A percentile compares a stretch with the other conserved stretches of the same genome.
phyloP scores from a whole-genome alignment of 441 rosid genomes.

The Populus hybrid region DNA sequence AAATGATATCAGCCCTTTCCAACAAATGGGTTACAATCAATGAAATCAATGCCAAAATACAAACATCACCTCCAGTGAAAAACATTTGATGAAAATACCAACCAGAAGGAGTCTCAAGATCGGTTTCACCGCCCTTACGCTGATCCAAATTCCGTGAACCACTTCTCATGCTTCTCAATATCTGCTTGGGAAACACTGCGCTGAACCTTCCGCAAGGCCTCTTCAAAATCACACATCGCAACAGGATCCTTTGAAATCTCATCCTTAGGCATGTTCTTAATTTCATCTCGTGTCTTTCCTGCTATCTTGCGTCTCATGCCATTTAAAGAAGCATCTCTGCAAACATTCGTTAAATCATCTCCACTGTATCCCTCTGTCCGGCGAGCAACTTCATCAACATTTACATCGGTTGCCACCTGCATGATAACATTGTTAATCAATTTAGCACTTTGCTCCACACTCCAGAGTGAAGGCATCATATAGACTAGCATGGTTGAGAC shows the following conservation, averaged over 20 bases:
- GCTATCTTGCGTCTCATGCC: slow-evolving; percentile 99
- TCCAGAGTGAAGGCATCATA: background rate
- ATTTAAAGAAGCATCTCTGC: slow-evolving; percentile 95
- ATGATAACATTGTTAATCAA: background rate
- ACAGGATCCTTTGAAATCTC: slow-evolving; percentile 97
- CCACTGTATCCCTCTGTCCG: slow-evolving; percentile 98
- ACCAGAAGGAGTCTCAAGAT: background rate
- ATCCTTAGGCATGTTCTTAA: slow-evolving; percentile 96
- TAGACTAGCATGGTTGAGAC: background rate
- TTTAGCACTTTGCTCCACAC: background rate
- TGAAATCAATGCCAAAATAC: slow-evolving; percentile 12
- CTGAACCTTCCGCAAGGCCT: slow-evolving; percentile 90
- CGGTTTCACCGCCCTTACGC: slow-evolving; percentile 32
- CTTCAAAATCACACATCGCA: slow-evolving; percentile 98
- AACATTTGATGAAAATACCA: slow-evolving; percentile 2
- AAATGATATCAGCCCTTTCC: slow-evolving; percentile 3
- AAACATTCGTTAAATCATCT: slow-evolving; percentile 95
- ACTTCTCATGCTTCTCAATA: slow-evolving; percentile 96
- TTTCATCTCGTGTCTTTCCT: slow-evolving; percentile 97
- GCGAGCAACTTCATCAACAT: slow-evolving; percentile 88
- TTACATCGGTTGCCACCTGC: slow-evolving; percentile 86
- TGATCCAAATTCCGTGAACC: slow-evolving; percentile 91
- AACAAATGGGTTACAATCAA: slow-evolving; percentile 17
- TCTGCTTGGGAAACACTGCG: slow-evolving; percentile 84
- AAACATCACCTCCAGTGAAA: background rate